These are phyloP conservation scores for Lentinula aciculospora DNA, from an alignment of 768 basidiomycete genomes.

Conservation along the genomic window DNA sequence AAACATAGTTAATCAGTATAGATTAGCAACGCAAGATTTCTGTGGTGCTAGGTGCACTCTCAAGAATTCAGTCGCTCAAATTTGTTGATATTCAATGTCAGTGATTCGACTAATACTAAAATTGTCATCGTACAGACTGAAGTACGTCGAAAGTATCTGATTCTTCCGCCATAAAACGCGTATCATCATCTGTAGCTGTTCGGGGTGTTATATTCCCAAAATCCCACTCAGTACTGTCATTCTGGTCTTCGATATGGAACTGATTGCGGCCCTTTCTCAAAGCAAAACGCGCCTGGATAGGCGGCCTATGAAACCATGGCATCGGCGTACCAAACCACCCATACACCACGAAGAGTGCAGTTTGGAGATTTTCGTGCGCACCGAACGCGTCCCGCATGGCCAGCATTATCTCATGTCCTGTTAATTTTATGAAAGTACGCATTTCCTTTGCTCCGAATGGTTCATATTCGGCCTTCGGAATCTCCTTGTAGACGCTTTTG, in stretches of 20 bases:
- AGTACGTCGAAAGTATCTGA: not conserved
- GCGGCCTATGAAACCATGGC: not conserved
- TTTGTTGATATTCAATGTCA: too few species aligned
- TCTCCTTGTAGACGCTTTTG: too few species aligned
- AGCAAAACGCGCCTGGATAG: not conserved
- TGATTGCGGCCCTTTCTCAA: not conserved
- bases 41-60: too few species aligned
- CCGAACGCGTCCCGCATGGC: not conserved
- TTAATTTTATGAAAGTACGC: not conserved
- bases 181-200: not conserved
- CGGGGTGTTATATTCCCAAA: not conserved
- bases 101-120: too few species aligned
- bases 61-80: too few species aligned
- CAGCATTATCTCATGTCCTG: not conserved
- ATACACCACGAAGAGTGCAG: not conserved
- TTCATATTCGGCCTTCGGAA: too few species aligned
- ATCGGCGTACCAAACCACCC: not conserved
- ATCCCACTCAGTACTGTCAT: not conserved
- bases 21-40: too few species aligned
- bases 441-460: not conserved
- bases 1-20: too few species aligned
- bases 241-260: not conserved
- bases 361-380: not conserved
- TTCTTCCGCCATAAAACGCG: not conserved
- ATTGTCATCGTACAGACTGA: too few species aligned